A percentile compares a stretch with the other conserved stretches of the same genome.
Conservation (phyloP, 306 rosid species). For the Fragaria iinumae region DNA sequence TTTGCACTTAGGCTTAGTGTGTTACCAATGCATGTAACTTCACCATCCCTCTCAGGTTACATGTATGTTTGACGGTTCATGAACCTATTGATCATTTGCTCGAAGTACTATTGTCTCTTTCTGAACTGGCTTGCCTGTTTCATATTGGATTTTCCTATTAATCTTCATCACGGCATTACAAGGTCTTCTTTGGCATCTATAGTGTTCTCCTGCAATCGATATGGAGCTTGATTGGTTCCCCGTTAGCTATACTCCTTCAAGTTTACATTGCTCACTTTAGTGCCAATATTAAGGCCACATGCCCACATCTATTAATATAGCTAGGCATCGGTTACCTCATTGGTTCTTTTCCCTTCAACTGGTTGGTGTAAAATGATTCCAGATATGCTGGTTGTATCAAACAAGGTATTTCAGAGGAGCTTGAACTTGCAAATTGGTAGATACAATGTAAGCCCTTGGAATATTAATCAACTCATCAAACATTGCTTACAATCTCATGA, state of each 20-base stretch:
- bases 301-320: background rate
- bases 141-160: background rate
- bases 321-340: background rate
- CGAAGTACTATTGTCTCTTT: too few species aligned
- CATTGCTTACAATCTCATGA: constrained; percentile 6
- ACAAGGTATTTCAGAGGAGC: background rate
- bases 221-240: background rate
- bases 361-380: background rate
- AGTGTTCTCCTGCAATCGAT: background rate
- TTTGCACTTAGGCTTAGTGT: background rate
- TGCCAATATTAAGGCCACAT: background rate
- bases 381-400: background rate
- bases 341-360: background rate
- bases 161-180: background rate
- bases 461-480: background rate
- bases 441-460: background rate
- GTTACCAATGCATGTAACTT: background rate
- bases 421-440: background rate
- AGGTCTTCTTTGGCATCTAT: background rate
- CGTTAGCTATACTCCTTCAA: background rate
- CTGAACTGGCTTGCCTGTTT: too few species aligned
- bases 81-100: too few species aligned
- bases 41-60: too few species aligned
- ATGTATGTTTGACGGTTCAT: too few species aligned
- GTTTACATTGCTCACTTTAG: background rate